Base-by-base conservation (phyloP, 2,329 filamentous ascomycete species). In the Colletotrichum lentis region DNA sequence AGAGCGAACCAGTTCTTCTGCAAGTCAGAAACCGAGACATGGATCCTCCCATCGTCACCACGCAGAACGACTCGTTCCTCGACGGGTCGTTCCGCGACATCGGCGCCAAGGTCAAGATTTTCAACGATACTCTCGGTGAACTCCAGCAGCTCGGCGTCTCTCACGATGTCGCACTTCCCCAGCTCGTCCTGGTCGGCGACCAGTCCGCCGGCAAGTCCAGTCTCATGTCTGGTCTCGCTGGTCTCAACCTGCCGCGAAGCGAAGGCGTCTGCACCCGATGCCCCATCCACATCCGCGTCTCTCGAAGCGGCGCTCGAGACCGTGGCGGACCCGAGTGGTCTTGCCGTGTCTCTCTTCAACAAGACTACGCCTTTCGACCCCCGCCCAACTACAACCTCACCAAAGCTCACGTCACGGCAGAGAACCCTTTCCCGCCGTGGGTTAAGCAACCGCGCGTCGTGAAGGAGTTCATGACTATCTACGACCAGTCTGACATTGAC, bases 151-250 rank as follows among this genome's bases (percentile, higher is more conserved):
- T 95, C 0, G 92, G 91, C 0, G 88, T 97, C 0, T 88, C 91
- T 57, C 87, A 91, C 20, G 86, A 88, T 5, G 86, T 93, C 0
- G 86, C 87, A 0, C 81, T 97, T 0, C 93, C 94, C 0, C 92
- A 93, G 72, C 88, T 96, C 11, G 91, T 95, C 6, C 86, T 97
- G 0, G 88, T 97, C 0, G 94, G 94, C 0, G 93, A 97, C 56
- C 94, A 97, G 74, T 92, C 88, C 0, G 91, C 93, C 0, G 94
- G 94, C 0, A 97, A 97, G 75, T 93, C 90, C 0, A 93, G 81
- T 35, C 74, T 86, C 5, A 86, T 86, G 85, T 89, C 89, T 14
- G 89, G 86, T 0, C 85, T 91, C 54, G 83, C 85, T 0, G 91
- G 90, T 4, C 89, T 96, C 27, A 88, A 89, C 22, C 86, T 95